Evolutionary conservation across 371 early-diverging fungal species (phyloP), one percentile per base, ranked within the genome.

Genomic region (Phascolomyces articulosus): DNA sequence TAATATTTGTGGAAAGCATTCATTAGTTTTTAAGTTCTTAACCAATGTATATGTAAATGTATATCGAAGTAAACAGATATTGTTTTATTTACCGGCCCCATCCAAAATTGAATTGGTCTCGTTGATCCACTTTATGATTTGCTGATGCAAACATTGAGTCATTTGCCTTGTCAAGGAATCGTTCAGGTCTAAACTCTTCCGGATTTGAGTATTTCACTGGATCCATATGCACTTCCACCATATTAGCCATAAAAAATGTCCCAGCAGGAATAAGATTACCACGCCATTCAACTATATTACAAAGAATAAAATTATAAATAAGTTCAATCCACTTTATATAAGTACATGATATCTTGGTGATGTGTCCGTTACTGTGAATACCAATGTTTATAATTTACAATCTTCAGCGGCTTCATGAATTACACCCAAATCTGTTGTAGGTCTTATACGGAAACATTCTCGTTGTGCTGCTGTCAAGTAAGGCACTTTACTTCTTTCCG

Each of bases 81-180:
- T 9, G 6, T 6, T 0, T 9, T 40, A 23, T 20, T n/a, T 58
- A 58, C 58, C 65, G 28, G 11, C 65, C 65, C 65, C 65, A 65
- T 4, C 70, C 70, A 60, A 70, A 70, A 26, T 59, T 63, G 26
- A 49, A 66, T 27, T 66, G 66, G 23, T 65, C 66, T 10, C 70
- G 63, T 13, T 60, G 27, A 15, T 41, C 55, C 28, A 55, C 9
- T 3, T 23, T 47, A 18, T 58, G 66, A 29, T 63, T 58, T 13
- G 61, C 63, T n/a, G 49, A 23, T 28, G 64, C 63, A 21, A 40
- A 41, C 66, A 63, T 63, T 20, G 63, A 34, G 11, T 34, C 44
- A 9, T 34, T 31, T 21, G 55, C 59, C 9, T 58, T 55, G 51
- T 59, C n/a, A 1, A 63, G 4, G 26, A 66, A 70, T 10, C 70